phyloP scores from a whole-genome alignment of 106 monocot species.

The Gastrodia elata region DNA sequence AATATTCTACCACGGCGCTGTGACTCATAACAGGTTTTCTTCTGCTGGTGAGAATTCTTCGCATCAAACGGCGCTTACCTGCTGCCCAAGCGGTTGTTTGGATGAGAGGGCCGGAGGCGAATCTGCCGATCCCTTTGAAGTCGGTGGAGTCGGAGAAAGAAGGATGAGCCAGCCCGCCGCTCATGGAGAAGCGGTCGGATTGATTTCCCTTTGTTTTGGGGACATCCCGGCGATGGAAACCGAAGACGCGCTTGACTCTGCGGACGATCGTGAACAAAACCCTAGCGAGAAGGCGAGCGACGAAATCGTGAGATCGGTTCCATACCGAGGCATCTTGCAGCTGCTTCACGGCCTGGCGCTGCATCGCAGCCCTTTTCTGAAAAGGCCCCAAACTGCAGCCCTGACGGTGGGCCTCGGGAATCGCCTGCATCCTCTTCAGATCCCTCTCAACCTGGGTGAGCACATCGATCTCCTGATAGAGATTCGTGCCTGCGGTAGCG shows the following conservation, averaged over 20 bases:
- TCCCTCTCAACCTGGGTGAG: constrained; percentile 44
- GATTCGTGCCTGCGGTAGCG: constrained; percentile 24
- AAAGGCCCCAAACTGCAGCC: constrained; percentile 16
- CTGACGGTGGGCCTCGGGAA: neutral
- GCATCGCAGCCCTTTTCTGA: constrained; percentile 44
- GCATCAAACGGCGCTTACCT: too few relatives aligned
- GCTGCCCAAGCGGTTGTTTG: neutral
- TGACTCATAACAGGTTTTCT: too few relatives aligned
- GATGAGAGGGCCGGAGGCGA: constrained; percentile 14
- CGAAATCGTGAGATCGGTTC: constrained; percentile 37
- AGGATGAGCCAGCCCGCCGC: too few relatives aligned
- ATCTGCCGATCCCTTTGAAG: too few relatives aligned
- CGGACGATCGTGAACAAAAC: constrained; percentile 43
- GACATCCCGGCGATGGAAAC: too few relatives aligned
- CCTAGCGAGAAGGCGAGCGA: constrained; percentile 30
- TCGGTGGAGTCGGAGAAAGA: constrained; percentile 27
- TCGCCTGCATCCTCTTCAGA: constrained; percentile 27
- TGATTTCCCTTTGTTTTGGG: constrained; percentile 5
- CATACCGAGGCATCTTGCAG: constrained; percentile 57
- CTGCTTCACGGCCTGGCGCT: constrained; percentile 42
- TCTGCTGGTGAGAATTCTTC: neutral
- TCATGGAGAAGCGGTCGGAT: too few relatives aligned
- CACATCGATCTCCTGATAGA: constrained; percentile 52
- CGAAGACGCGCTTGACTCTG: constrained; percentile 53
- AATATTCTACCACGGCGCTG: too few relatives aligned